A percentile compares a stretch with the other conserved stretches of the same genome.
These are phyloP conservation scores for Blastosporella zonata DNA, from an alignment of 1,284 basidiomycete species.

Conservation along the genomic window DNA sequence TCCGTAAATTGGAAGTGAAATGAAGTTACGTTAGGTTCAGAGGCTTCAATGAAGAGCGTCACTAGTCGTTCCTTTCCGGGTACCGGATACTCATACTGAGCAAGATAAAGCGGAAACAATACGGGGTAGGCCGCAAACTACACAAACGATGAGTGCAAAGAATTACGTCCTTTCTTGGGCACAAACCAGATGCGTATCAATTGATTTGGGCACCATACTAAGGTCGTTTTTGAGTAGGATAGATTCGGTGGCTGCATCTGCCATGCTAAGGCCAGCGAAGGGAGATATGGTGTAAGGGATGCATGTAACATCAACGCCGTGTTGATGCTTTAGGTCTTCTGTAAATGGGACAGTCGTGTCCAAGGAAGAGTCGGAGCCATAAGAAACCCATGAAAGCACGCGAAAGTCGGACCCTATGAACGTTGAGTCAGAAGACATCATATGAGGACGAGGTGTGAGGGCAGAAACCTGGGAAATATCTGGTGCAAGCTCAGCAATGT, in stretches of 20 bases:
- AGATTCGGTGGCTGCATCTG: conserved; percentile 16
- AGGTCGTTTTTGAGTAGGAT: conserved; percentile 22
- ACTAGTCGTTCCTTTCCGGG: conserved; percentile 13
- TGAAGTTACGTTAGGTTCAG: conserved; percentile 20
- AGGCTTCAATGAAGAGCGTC: conserved; percentile 32
- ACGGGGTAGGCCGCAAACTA: conserved; percentile 39
- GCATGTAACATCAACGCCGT: conserved; percentile 34
- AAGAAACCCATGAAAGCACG: conserved; percentile 33
- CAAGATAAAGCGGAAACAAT: conserved; percentile 38
- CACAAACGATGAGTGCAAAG: conserved; percentile 2
- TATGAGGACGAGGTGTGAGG: background rate
- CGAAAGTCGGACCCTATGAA: conserved; percentile 33
- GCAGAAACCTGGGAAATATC: conserved; percentile 39
- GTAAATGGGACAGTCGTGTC: conserved; percentile 35
- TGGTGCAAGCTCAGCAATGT: conserved; percentile 18
- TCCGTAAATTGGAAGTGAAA: background rate
- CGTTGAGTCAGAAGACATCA: background rate
- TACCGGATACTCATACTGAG: conserved; percentile 29
- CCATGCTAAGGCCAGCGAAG: conserved; percentile 32
- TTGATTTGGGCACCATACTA: conserved; percentile 26
- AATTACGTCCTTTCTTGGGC: background rate
- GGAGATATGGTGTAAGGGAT: conserved; percentile 41
- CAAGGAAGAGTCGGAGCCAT: conserved; percentile 20
- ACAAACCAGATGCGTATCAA: conserved; percentile 30
- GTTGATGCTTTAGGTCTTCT: conserved; percentile 32